Percentiles rank a stretch among this genome's conserved stretches.
These are phyloP conservation scores for Monosporascus sp. DNA, from an alignment of 2,329 filamentous ascomycete species.

Conservation along the genomic window DNA sequence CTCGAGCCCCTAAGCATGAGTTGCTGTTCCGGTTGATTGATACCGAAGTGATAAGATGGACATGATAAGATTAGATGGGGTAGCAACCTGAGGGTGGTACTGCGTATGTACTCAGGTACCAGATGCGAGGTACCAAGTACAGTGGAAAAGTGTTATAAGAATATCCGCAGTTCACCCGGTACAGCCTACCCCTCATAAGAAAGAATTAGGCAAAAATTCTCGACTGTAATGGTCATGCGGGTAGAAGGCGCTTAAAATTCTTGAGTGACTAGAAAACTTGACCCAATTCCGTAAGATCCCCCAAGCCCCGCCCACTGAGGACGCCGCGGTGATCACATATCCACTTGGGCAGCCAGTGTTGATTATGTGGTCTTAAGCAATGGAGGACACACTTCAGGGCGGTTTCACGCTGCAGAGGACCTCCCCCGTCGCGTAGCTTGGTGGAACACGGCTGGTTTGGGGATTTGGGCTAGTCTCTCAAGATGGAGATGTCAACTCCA, in stretches of 20 bases:
- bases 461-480: slow-evolving; percentile 51
- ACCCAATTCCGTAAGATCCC: slow-evolving; percentile 53
- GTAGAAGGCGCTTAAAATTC: slow-evolving; percentile 50
- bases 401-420: slow-evolving; percentile 69
- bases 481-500: slow-evolving; percentile 52
- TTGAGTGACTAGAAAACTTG: slow-evolving; percentile 32
- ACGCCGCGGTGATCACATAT: slow-evolving; percentile 61
- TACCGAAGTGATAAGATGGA: too few relatives aligned
- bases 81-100: background rate
- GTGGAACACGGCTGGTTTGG: slow-evolving; percentile 60
- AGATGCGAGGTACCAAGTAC: background rate
- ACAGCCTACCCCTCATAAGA: background rate
- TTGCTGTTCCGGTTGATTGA: too few relatives aligned
- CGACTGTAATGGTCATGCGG: slow-evolving; percentile 61
- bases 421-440: slow-evolving; percentile 66
- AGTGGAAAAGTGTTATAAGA: background rate
- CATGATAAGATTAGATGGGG: too few relatives aligned
- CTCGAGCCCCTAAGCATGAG: too few relatives aligned
- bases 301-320: slow-evolving; percentile 60
- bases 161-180: slow-evolving; percentile 7
- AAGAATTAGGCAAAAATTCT: slow-evolving; percentile 8
- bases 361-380: slow-evolving; percentile 59
- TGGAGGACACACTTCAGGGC: slow-evolving; percentile 66
- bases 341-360: slow-evolving; percentile 65
- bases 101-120: background rate